Evolutionary conservation across 257 asterid species (phyloP), one percentile per base, ranked within the genome.

Genomic region (Linderniella brevidens): DNA sequence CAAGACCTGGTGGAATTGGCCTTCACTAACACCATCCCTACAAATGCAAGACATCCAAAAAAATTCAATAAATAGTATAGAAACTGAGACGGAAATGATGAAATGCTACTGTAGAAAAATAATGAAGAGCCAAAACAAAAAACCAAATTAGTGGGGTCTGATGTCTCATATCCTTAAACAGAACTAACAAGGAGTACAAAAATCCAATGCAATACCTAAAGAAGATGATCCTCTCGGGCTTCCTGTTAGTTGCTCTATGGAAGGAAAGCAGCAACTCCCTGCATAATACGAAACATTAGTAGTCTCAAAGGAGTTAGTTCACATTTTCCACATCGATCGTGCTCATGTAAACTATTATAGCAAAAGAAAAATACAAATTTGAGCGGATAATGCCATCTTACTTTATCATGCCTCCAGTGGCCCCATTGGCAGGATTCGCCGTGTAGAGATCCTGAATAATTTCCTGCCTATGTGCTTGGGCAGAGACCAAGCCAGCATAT

Each of bases 21-120:
- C 98, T 58, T 88, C 98, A 43, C 98, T 88, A 0, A 88, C 98
- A 11, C 98, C 96, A 68, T 88, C 98, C 62, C 96, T 88, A 65
- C 19, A 59, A 40, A 40, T n/a, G 17, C 15, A 13, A 44, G 19
- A 13, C 49, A 13, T 9, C 17, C 11, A 44, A 44, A 40, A 40
- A 40, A 40, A 14, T 40, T 13, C 43, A 11, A 48, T 54, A 3
- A 48, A 39, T 8, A 43, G 50, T 14, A 37, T 17, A 19, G 18
- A 39, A 19, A 41, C 48, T 52, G 58, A 49, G 44, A 13, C 35
- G 45, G 41, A 42, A 40, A 50, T 48, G 37, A 45, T 14, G 44
- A 53, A 49, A 17, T 25, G 32, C 32, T 25, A 25, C 32, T 25
- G 32, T 6, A 25, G 32, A 25, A 25, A n/a, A n/a, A n/a, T n/a